Evolutionary conservation across 169 alveolate genomes (phyloP).

Genomic region (Plasmodium reichenowi): DNA sequence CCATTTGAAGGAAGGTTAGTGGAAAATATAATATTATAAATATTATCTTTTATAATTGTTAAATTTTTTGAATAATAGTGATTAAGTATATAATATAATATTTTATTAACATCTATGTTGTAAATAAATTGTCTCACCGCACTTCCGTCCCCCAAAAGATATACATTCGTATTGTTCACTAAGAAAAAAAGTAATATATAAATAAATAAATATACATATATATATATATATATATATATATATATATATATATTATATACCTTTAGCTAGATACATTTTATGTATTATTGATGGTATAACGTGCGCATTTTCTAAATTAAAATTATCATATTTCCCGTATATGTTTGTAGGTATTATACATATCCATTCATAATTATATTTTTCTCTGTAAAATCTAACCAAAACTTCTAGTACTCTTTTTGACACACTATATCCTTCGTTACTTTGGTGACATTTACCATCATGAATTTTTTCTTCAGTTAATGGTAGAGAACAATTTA

Average conservation of each 20-base stretch:
- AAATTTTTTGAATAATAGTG: slow-evolving; percentile 51
- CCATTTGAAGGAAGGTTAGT: slow-evolving; percentile 74
- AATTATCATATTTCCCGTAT: slow-evolving; percentile 74
- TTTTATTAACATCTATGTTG: slow-evolving; percentile 49
- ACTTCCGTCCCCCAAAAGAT: slow-evolving; percentile 63
- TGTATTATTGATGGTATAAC: slow-evolving; percentile 73
- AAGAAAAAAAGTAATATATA: neutral
- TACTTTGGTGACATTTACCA: slow-evolving; percentile 65
- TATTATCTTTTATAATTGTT: slow-evolving; percentile 63
- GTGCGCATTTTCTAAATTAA: slow-evolving; percentile 42
- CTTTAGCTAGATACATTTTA: slow-evolving; percentile 76
- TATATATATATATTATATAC: slow-evolving; percentile 5
- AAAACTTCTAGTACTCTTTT: slow-evolving; percentile 72
- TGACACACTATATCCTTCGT: slow-evolving; percentile 75
- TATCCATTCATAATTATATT: slow-evolving; percentile 71
- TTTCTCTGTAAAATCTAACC: slow-evolving; percentile 74
- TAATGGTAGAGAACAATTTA: slow-evolving; percentile 49
- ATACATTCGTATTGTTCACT: slow-evolving; percentile 48
- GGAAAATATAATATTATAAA: slow-evolving; percentile 63
- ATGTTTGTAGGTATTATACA: slow-evolving; percentile 76
- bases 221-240: neutral
- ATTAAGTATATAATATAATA: slow-evolving; percentile 58
- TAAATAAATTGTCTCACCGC: slow-evolving; percentile 66
- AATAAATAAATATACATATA: neutral
- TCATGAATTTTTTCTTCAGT: slow-evolving; percentile 67